Conservation (phyloP, 176 grass and related monocot species). For the Avena atlantica region DNA sequence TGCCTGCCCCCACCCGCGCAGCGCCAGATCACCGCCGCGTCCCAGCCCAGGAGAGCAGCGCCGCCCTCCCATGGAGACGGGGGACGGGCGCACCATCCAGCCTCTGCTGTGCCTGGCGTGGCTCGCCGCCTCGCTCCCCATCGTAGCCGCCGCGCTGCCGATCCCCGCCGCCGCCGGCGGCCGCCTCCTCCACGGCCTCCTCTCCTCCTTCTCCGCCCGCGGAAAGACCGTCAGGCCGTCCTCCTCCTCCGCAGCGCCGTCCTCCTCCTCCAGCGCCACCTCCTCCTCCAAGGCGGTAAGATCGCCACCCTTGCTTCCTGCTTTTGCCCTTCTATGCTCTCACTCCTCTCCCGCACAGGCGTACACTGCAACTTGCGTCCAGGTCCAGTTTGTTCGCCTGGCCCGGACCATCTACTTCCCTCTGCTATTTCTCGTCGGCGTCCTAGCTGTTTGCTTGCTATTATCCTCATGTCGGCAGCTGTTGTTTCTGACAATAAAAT, state of each 20-base stretch:
- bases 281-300: constrained; percentile 54
- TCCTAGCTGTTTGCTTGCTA: too few relatives aligned
- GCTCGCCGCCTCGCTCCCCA: constrained; percentile 56
- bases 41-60: too few relatives aligned
- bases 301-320: not conserved
- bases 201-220: constrained; percentile 47
- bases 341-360: too few relatives aligned
- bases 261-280: not conserved
- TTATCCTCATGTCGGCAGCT: too few relatives aligned
- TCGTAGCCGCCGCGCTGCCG: constrained; percentile 53
- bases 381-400: not conserved
- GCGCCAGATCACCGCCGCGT: not conserved
- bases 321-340: too few relatives aligned
- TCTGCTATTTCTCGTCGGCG: not conserved
- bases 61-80: constrained; percentile 43
- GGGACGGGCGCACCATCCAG: constrained; percentile 29
- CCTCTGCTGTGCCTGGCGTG: constrained; percentile 53
- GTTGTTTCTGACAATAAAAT: too few relatives aligned
- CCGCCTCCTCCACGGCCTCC: constrained; percentile 41
- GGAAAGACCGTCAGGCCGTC: constrained; percentile 58
- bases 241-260: not conserved
- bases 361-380: not conserved
- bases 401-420: not conserved
- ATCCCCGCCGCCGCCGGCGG: constrained; percentile 46
- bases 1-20: not conserved